Evolutionary conservation across 2,329 filamentous ascomycete species (phyloP).

Genomic region (Pyrenochaeta sp.): DNA sequence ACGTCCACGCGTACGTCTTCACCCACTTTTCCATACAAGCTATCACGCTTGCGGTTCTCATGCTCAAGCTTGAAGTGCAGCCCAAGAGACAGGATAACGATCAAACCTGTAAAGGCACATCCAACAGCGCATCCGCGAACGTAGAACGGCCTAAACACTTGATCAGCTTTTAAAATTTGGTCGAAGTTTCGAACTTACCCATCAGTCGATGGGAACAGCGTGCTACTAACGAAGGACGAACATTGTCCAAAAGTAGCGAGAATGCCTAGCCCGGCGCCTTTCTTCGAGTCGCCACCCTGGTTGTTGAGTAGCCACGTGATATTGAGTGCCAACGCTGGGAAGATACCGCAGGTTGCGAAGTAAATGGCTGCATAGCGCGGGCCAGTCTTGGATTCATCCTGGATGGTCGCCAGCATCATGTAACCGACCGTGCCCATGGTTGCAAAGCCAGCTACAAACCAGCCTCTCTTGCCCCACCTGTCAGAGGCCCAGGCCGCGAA

Average conservation of each 20-base stretch:
- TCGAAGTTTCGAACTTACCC: too few species aligned
- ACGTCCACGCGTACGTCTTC: too few species aligned
- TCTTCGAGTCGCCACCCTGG: constrained; percentile 38
- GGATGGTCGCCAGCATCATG: constrained; percentile 33
- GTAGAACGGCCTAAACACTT: too few species aligned
- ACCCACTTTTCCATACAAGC: too few species aligned
- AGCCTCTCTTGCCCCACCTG: constrained; percentile 45
- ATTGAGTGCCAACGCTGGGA: constrained; percentile 39
- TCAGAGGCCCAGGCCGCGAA: constrained; percentile 46
- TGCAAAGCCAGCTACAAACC: constrained; percentile 39
- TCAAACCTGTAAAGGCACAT: too few species aligned
- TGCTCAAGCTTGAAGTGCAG: too few species aligned
- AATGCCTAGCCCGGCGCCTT: constrained; percentile 32
- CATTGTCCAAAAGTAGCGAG: constrained; percentile 38
- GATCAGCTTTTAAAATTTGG: too few species aligned
- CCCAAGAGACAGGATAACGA: too few species aligned
- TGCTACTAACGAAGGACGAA: constrained; percentile 39
- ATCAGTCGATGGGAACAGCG: too few species aligned
- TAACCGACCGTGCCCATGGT: constrained; percentile 44
- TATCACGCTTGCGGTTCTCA: too few species aligned
- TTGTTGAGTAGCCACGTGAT: constrained; percentile 45
- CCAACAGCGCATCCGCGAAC: too few species aligned
- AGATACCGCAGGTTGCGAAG: constrained; percentile 47
- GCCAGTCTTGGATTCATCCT: constrained; percentile 29
- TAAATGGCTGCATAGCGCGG: constrained; percentile 50